Base-by-base conservation (phyloP, 257 asterid species). In the Echium plantagineum region DNA sequence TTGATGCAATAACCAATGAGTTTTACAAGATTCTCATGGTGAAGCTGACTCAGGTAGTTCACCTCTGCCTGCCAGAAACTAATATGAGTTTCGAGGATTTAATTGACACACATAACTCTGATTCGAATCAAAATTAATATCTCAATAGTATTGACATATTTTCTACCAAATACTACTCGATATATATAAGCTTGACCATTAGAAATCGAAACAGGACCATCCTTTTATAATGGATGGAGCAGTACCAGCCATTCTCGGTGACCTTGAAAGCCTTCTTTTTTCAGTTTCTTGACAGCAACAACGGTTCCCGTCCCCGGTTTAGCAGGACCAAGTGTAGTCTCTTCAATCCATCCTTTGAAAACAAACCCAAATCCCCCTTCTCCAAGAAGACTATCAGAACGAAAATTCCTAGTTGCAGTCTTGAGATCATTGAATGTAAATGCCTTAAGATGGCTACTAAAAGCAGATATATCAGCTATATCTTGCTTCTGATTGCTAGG, bases 311-410 rank as follows among this genome's bases (percentile, higher is more conserved):
- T 18, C 24, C 59, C 66, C 9, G 15, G 10, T n/a, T 63, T 53
- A 4, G 52, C 16, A 16, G 60, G 67, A 12, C 38, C 62, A 15
- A 57, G 58, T 38, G 52, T 56, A 17, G 59, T 24, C 22, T 57
- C 75, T 58, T 84, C 84, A 17, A 81, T 22, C 59, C 72, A 84
- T 0, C 93, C 93, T 53, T 77, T 77, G 76, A 72, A 84, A 13
- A 84, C 88, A 56, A 64, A 53, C 1, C 91, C 91, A 38, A 78
- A 83, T 0, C 91, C 91, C 19, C 87, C 87, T 42, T 76, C 91
- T n/a, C 85, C 91, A 47, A 83, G 61, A 57, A 80, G 46, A 3
- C 77, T 78, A 55, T 76, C 80, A n/a, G 83, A 85, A 16, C 87
- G 32, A 81, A 83, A 83, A 56, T 83, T 75, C 47, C 78, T 59